phyloP scores from a whole-genome alignment of 352 stramenopile species.

The Phytophthora boehmeriae region DNA sequence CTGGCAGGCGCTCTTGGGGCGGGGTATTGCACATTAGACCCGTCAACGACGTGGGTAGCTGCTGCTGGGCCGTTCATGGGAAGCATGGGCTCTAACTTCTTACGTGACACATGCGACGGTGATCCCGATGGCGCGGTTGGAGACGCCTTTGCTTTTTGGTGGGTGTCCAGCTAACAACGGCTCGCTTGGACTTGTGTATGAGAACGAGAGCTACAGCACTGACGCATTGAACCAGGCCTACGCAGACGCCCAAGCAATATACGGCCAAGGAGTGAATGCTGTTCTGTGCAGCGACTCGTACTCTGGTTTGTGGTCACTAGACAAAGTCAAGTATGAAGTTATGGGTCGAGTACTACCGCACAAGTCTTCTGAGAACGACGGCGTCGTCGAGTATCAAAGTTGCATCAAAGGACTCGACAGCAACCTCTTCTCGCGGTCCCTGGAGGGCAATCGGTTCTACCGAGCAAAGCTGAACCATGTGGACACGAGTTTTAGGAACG shows the following conservation, averaged over 20 bases:
- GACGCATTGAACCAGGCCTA: constrained; percentile 27
- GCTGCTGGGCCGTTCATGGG: constrained; percentile 41
- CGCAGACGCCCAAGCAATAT: constrained; percentile 28
- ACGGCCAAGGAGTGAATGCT: constrained; percentile 24
- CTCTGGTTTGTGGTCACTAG: constrained; percentile 33
- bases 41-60: constrained; percentile 42
- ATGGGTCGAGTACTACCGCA: constrained; percentile 35
- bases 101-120: constrained; percentile 40
- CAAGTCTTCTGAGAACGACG: constrained; percentile 44
- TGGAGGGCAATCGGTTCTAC: too few relatives aligned
- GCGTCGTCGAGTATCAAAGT: constrained; percentile 55
- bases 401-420: constrained; percentile 38
- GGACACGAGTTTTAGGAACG: constrained; percentile 50
- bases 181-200: constrained; percentile 35
- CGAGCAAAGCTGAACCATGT: constrained; percentile 46
- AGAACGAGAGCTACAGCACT: constrained; percentile 29
- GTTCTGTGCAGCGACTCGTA: constrained; percentile 45
- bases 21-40: constrained; percentile 32
- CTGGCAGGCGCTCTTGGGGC: constrained; percentile 46
- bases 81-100: constrained; percentile 56
- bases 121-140: constrained; percentile 22
- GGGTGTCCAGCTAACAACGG: constrained; percentile 47
- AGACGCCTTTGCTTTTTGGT: constrained; percentile 38
- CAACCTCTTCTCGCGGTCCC: too few relatives aligned
- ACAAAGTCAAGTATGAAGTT: constrained; percentile 31